These are phyloP conservation scores for Linum lewisii DNA, from an alignment of 345 rosid species.

Conservation along the genomic window DNA sequence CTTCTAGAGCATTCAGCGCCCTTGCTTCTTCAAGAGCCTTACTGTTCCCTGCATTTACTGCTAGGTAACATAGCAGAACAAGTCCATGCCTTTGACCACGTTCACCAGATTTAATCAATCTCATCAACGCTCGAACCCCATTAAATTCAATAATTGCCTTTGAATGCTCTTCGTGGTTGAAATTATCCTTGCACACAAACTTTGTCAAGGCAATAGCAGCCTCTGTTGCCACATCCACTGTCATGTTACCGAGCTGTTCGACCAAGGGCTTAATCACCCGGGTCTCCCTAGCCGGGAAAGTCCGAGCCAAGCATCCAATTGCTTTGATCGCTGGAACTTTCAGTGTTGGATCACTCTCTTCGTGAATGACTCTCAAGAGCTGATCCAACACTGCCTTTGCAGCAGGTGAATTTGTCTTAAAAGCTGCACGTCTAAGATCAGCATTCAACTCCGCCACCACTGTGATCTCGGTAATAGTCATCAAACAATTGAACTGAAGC, in stretches of 20 bases:
- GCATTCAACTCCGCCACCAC: constrained; percentile 35
- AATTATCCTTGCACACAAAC: constrained; percentile 45
- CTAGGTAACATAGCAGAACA: constrained; percentile 38
- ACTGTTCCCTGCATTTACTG: constrained; percentile 42
- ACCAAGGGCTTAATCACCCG: constrained; percentile 40
- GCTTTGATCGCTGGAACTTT: constrained; percentile 38
- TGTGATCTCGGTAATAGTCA: constrained; percentile 43
- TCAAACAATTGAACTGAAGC: constrained; percentile 39
- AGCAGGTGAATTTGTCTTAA: constrained; percentile 49
- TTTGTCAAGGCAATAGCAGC: constrained; percentile 47
- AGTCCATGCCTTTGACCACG: constrained; percentile 30
- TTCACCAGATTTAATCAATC: constrained; percentile 25
- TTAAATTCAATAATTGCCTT: constrained; percentile 44
- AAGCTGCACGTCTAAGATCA: constrained; percentile 47
- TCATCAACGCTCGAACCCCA: constrained; percentile 40
- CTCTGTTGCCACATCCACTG: constrained; percentile 32
- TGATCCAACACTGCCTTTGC: constrained; percentile 53
- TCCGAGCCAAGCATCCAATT: constrained; percentile 47
- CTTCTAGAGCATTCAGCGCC: constrained; percentile 39
- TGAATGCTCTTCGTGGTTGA: constrained; percentile 40
- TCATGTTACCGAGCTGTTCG: constrained; percentile 22
- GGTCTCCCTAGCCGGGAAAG: constrained; percentile 47
- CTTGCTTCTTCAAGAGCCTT: constrained; percentile 49
- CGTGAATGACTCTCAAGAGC: constrained; percentile 40
- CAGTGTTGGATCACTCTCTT: constrained; percentile 23